Conservation (phyloP, 2,329 filamentous ascomycete species). For the Calonectria hongkongensis region DNA sequence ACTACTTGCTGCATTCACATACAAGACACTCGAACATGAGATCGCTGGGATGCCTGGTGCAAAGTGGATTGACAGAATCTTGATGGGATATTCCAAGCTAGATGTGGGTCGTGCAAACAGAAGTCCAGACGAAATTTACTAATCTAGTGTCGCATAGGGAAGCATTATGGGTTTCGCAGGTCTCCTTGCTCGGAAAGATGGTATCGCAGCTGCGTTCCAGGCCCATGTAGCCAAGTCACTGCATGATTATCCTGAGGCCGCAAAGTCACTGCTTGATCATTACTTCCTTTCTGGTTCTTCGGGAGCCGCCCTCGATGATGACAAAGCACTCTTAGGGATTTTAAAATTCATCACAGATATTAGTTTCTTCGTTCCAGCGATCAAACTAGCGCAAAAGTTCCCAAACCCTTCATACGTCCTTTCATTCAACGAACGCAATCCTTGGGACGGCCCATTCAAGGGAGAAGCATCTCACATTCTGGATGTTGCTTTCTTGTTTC, state of each 20-base stretch:
- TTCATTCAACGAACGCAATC: conserved; percentile 36
- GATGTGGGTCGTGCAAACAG: background rate
- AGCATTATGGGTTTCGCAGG: conserved; percentile 32
- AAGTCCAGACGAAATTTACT: background rate
- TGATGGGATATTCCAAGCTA: background rate
- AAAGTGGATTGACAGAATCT: background rate
- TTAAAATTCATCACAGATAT: conserved; percentile 35
- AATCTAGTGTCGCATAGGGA: conserved; percentile 1
- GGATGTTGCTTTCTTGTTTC: conserved; percentile 39
- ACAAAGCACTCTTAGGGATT: conserved; percentile 25
- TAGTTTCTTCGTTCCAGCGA: conserved; percentile 7
- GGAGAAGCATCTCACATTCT: conserved; percentile 40
- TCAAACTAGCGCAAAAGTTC: conserved; percentile 5
- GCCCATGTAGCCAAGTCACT: background rate
- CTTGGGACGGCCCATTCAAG: conserved; percentile 39
- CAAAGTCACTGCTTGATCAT: background rate
- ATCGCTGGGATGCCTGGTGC: background rate
- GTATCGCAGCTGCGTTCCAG: conserved; percentile 26
- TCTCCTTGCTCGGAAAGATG: conserved; percentile 1
- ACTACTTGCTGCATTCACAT: background rate
- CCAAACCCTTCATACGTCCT: conserved; percentile 18
- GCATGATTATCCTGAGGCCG: background rate
- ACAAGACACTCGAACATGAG: background rate
- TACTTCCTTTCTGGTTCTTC: background rate
- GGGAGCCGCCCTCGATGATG: background rate